Evolutionary conservation across 441 rosid species (phyloP).

Genomic region (Aquilaria agallochum): DNA sequence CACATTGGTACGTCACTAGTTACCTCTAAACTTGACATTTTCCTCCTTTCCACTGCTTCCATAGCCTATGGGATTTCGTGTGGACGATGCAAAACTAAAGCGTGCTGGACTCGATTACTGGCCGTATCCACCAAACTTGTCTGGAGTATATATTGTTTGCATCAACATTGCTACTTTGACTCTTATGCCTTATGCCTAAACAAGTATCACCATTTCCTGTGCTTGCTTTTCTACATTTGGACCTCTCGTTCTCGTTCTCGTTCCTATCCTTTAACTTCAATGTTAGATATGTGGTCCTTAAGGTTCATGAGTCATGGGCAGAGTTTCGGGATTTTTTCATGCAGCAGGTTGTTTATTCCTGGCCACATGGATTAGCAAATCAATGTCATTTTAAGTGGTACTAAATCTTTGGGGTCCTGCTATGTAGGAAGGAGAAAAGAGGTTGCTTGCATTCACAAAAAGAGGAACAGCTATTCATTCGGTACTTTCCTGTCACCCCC

Average conservation of each 20-base stretch:
- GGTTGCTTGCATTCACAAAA: constrained; percentile 89
- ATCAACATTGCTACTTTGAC: neutral
- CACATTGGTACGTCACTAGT: neutral
- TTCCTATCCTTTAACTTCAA: constrained; percentile 20
- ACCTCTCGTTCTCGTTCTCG: constrained; percentile 12
- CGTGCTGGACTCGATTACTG: constrained; percentile 98
- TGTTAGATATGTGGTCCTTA: constrained; percentile 71
- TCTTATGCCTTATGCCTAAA: too few relatives aligned
- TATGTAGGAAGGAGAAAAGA: constrained; percentile 74
- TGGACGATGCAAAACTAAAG: constrained; percentile 79
- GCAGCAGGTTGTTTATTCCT: constrained; percentile 48
- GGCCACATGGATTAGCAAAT: too few relatives aligned
- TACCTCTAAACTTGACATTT: constrained; percentile 4
- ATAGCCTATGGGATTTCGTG: constrained; percentile 91
- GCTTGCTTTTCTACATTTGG: neutral
- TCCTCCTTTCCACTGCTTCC: constrained; percentile 17
- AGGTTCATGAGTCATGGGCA: constrained; percentile 78
- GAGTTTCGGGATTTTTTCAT: constrained; percentile 71
- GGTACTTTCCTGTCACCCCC: constrained; percentile 31
- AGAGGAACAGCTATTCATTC: constrained; percentile 77
- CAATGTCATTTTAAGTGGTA: constrained; percentile 14
- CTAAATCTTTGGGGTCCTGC: constrained; percentile 12
- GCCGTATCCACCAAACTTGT: constrained; percentile 86
- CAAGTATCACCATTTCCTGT: too few relatives aligned
- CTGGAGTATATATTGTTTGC: neutral